Evolutionary conservation across 2,329 filamentous ascomycete species (phyloP), one percentile per base, ranked within the genome.

Genomic region (Chaetomium olivaceum): DNA sequence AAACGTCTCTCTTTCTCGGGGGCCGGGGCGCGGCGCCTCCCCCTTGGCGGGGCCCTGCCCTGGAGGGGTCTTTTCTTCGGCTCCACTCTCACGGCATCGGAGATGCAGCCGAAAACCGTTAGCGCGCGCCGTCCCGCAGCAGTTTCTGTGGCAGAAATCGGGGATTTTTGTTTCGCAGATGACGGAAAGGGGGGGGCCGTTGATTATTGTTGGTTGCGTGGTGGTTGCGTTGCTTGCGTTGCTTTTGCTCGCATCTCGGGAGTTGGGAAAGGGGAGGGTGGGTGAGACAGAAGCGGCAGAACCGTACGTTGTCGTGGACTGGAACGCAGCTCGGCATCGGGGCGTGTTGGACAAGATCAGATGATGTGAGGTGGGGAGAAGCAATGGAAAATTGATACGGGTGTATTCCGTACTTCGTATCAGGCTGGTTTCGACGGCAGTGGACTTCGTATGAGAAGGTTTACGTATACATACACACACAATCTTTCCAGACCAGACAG

Each of bases 91-190:
- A 27, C 55, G 55, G 43, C 54, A 9, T 61, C 64, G 64, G 64
- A 66, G 61, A 57, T 54, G 25, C 56, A 63, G 31, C 64, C 60
- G 64, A 61, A 66, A 57, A 31, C 31, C 57, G 64, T 66, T 66
- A 66, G 64, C 61, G 57, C 61, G 39, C 58, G 21, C 61, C 64
- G 59, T 62, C 39, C 46, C 46, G 46, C 21, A 23, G 46, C 60
- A 56, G 57, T 57, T 55, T 27, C 16, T 19, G 39, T 43, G 39
- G 57, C 62, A 56, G 58, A 56, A 43, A 43, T 56, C 56, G 62
- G 62, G 62, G 33, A 59, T 54, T 55, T 52, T 52, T 59, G 39
- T 43, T 43, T 43, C 39, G 39, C 16, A 43, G 39, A 43, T 36
- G 54, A 48, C 14, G 39, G 39, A 29, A 58, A 58, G 25, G 39